Conservation (phyloP, 2,329 filamentous ascomycete species). For the Calonectria pteridis region DNA sequence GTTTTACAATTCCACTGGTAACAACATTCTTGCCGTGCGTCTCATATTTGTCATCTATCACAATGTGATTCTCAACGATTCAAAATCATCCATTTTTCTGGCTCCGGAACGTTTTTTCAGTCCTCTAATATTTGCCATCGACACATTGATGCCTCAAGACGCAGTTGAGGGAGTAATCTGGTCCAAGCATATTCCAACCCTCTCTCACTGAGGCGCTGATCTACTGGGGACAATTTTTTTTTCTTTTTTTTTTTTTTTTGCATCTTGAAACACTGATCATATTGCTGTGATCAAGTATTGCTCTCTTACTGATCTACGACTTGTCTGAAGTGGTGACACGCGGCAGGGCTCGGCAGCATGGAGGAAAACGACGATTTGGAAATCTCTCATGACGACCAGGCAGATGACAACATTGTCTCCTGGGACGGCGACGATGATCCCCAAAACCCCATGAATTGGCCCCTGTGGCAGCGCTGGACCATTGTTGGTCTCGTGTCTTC, state of each 20-base stretch:
- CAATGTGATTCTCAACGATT: background rate
- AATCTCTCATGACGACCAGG: background rate
- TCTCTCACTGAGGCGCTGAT: background rate
- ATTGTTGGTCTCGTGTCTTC: background rate
- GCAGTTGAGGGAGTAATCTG: background rate
- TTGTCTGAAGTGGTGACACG: background rate
- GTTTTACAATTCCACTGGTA: background rate
- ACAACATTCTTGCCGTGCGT: background rate
- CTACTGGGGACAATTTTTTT: background rate
- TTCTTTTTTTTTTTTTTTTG: no score
- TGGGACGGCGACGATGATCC: background rate
- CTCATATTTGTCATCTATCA: background rate
- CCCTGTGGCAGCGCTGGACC: background rate
- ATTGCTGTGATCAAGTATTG: no score
- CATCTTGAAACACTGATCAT: no score
- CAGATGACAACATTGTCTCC: background rate
- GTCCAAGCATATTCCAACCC: background rate
- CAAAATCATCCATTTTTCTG: background rate
- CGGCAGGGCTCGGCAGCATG: background rate
- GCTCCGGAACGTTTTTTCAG: background rate
- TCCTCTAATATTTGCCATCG: background rate
- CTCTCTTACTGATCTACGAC: background rate
- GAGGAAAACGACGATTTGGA: background rate
- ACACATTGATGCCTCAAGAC: background rate
- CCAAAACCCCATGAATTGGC: background rate